Evolutionary conservation across 169 alveolate genomes (phyloP), one percentile per base, ranked within the genome.

Genomic region (Eimeria necatrix): DNA sequence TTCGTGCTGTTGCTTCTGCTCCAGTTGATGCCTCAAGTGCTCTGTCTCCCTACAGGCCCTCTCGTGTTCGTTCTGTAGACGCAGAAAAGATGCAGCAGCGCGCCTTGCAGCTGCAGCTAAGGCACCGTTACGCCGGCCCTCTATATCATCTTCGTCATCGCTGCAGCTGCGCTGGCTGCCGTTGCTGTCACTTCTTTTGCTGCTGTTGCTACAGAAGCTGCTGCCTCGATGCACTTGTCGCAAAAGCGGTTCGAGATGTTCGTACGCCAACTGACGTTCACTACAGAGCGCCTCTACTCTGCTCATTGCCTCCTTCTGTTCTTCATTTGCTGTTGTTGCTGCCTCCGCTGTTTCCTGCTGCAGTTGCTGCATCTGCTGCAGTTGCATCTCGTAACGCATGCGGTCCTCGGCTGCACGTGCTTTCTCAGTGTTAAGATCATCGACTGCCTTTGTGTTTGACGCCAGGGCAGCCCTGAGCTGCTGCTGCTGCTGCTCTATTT

Each of bases 341-440:
- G 73, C 74, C 24, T 74, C 90, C 32, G 90, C 90, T 14, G 90
- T 56, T 81, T 81, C 53, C 24, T 81, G 90, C 81, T 85, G 92
- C 81, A 60, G 81, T 59, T 85, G 92, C 64, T 85, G 92, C 81
- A 85, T 26, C 64, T 85, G 80, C 81, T 85, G 92, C 61, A 85
- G 92, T n/a, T 59, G 92, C 74, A 85, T 85, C 61, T 85, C 92
- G 24, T 56, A 85, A 16, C 41, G 92, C 92, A 59, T 60, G 48
- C 61, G 56, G 14, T 85, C 92, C 60, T 85, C 92, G 26, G 92
- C 92, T 59, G 92, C 92, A 22, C 92, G 92, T 9, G 92, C 92
- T 71, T 60, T 85, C 60, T 85, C 81, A 32, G 92, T 85, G 61
- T 85, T 85, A 41, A 85, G 80, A 48, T 85, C 70, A 14, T 85